Evolutionary conservation across 1,284 basidiomycete species (phyloP), one percentile per base, ranked within the genome.

Genomic region (Neotropicomus parvogracilis): DNA sequence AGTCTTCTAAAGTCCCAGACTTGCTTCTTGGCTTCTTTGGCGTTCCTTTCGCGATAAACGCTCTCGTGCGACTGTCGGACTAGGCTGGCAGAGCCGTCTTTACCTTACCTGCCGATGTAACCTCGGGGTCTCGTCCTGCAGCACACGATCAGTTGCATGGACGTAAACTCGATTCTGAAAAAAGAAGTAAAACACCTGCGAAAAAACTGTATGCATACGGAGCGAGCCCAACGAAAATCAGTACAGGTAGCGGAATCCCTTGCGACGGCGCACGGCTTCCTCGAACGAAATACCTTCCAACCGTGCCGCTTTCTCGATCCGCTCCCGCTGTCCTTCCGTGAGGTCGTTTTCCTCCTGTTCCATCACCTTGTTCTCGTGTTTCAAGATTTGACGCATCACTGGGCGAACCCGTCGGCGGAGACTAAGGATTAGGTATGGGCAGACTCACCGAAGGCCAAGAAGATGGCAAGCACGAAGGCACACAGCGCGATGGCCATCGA

Each of bases 281-380:
- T 78, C 75, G 39, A 78, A 75, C 0, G 71, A 73, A 19, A 79
- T 69, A 7, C 75, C 74, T 50, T 80, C 77, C 31, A 79, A 54
- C 46, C 64, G 63, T 6, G 76, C 77, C 6, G 75, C 77, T 48
- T 77, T 73, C 52, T 74, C 71, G 13, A 77, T 74, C 33, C 77
- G 68, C 9, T 62, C 55, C 24, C 69, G 62, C 49, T 74, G 69
- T 10, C 66, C 72, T 47, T 71, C 55, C 57, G 76, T 58, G 3
- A 71, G 70, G 1, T 66, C 60, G 41, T 65, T 65, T 49, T 78
- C 75, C 45, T 73, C 71, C 34, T 59, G 70, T 38, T 76, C 75
- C 42, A 79, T 59, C 38, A 65, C 60, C 29, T 59, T 67, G 57
- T 80, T 80, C 49, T 71, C 70, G 3, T 59, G 60, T 8, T 77